Conservation (phyloP, 108 stramenopile species). For the Fragilariopsis cylindrus region DNA sequence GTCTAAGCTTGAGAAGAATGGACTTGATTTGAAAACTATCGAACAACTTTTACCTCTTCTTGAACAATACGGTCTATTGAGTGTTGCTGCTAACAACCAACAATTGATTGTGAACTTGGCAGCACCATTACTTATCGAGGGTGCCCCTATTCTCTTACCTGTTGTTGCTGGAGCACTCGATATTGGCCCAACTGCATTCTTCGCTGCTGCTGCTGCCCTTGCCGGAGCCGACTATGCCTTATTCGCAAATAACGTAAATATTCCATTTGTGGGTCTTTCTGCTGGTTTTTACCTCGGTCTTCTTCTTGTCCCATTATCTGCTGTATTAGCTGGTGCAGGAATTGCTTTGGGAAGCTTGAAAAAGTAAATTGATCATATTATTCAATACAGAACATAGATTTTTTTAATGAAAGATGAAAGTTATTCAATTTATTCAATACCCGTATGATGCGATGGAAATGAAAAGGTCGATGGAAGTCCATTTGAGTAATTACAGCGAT, state of each 20-base stretch:
- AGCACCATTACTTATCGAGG: slow-evolving; percentile 77
- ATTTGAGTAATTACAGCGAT: too few relatives aligned
- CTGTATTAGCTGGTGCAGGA: slow-evolving; percentile 62
- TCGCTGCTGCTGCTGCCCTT: slow-evolving; percentile 52
- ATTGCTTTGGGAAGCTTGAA: slow-evolving; percentile 68
- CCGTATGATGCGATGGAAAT: too few relatives aligned
- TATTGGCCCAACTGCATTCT: slow-evolving; percentile 75
- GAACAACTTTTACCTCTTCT: slow-evolving; percentile 74
- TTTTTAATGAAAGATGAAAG: too few relatives aligned
- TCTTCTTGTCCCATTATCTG: slow-evolving; percentile 68
- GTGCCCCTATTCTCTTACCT: slow-evolving; percentile 78
- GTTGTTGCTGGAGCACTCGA: slow-evolving; percentile 76
- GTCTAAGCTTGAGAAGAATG: slow-evolving; percentile 78
- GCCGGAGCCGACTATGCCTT: slow-evolving; percentile 59
- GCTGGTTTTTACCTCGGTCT: slow-evolving; percentile 65
- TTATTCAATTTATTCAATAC: too few relatives aligned
- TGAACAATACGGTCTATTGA: slow-evolving; percentile 68
- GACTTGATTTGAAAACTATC: slow-evolving; percentile 73
- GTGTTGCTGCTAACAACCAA: slow-evolving; percentile 83
- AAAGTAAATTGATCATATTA: slow-evolving; percentile 25
- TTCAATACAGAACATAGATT: not conserved
- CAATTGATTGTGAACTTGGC: slow-evolving; percentile 81
- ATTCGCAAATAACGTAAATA: slow-evolving; percentile 58
- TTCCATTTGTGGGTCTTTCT: slow-evolving; percentile 78
- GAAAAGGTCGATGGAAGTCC: too few relatives aligned